A percentile compares a stretch with the other conserved stretches of the same genome.
These are phyloP conservation scores for Talaromyces verruculosus DNA, from an alignment of 2,329 filamentous ascomycete species.

Conservation along the genomic window DNA sequence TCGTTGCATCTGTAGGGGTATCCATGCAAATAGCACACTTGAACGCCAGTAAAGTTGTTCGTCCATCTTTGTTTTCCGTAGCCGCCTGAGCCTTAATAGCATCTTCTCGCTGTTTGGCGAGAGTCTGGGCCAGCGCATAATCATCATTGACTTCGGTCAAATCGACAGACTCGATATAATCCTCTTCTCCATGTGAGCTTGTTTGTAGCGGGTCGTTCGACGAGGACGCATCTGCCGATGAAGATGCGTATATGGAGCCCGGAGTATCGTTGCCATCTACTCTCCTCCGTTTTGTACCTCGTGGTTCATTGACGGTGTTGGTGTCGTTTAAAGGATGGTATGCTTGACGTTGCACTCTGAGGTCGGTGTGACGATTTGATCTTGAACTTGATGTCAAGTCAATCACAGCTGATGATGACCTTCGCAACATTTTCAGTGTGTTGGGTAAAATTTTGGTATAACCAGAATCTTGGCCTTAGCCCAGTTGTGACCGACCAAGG, in stretches of 20 bases:
- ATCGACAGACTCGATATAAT: constrained; percentile 52
- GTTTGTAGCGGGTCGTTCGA: background rate
- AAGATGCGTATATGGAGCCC: constrained; percentile 15
- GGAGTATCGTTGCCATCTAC: constrained; percentile 15
- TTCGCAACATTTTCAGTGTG: constrained; percentile 10
- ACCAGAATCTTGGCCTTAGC: background rate
- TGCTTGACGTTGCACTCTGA: background rate
- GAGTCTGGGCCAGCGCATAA: constrained; percentile 42
- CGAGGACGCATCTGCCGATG: constrained; percentile 21
- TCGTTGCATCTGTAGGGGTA: constrained; percentile 58
- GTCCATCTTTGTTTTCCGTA: constrained; percentile 31
- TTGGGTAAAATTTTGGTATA: background rate
- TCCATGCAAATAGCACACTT: constrained; percentile 67
- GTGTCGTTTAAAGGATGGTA: background rate
- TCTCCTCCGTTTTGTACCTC: constrained; percentile 24
- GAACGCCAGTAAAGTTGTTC: constrained; percentile 48
- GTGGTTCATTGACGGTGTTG: background rate
- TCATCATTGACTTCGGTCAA: constrained; percentile 48
- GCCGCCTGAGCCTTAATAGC: constrained; percentile 49
- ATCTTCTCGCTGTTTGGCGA: constrained; percentile 56
- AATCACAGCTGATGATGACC: constrained; percentile 7
- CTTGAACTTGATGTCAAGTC: constrained; percentile 18
- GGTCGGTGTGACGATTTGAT: constrained; percentile 10
- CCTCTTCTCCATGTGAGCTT: constrained; percentile 20
- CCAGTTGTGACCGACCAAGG: background rate